Base-by-base conservation (phyloP, 1,284 basidiomycete species). In the Cryptococcus hybrid region DNA sequence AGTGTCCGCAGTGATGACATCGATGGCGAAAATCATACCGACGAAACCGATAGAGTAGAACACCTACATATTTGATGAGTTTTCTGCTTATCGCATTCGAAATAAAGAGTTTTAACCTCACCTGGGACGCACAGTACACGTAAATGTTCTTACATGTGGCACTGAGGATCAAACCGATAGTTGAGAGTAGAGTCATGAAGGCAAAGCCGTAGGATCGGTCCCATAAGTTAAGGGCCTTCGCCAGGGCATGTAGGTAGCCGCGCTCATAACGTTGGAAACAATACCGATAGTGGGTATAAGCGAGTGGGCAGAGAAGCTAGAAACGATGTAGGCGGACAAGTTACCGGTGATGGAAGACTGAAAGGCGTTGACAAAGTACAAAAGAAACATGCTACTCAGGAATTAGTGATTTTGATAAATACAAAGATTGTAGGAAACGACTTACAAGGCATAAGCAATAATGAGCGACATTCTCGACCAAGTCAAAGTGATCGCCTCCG, bases 1-100 rank as follows among this genome's bases (percentile, higher is more conserved):
- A 3, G 72, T 71, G 60, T 80, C 78, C 43, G 71, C 76, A 36
- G 79, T 77, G 52, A 79, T 60, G 56, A 80, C 68, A 55, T 80
- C 79, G 45, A 79, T 66, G 35, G 73, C 58, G 11, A 80, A 71
- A 52, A 76, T 74, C 53, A 79, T 71, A 3, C 71, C 70, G 34
- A 69, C 72, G 59, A 74, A 74, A 11, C 77, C 77, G 54, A 79
- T 63, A 38, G 73, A 61, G 58, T 71, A 71, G 53, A 77, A 64
- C 30, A 76, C 64, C 47, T 69, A 38, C 4, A 38, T 12, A 24
- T 24, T 24, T 24, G 24, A 24, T 24, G 24, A 24, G 24, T 24
- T 24, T 24, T 24, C 24, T 24, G 24, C 24, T 24, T 24, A 24
- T 24, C 24, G 24, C 24, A 24, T 24, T 24, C 24, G 24, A 24